phyloP scores from a whole-genome alignment of 148 eudicot genomes.

The Pouteria glomerata region DNA sequence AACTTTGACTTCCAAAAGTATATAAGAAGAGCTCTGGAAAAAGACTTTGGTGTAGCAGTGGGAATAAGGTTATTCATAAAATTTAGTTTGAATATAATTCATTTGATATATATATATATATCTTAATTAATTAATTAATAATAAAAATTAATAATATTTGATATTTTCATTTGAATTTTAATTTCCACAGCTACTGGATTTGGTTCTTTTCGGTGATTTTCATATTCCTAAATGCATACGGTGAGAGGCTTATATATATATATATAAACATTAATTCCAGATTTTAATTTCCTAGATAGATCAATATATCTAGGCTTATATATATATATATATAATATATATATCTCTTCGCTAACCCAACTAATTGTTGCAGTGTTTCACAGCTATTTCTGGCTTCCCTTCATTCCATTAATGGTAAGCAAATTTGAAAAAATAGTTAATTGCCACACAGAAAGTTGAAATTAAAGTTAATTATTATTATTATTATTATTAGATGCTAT shows the following conservation, averaged over 20 bases:
- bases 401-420: conserved; percentile 38
- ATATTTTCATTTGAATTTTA: too few species aligned
- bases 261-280: too few species aligned
- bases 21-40: conserved; percentile 33
- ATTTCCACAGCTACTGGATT: conserved; percentile 31
- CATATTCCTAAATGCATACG: conserved; percentile 45
- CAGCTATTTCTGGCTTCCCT: conserved; percentile 38
- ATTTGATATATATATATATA: too few species aligned
- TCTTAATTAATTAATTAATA: too few species aligned
- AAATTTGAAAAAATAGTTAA: not conserved
- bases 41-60: conserved; percentile 35
- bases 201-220: conserved; percentile 37
- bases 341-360: too few species aligned
- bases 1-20: conserved; percentile 39
- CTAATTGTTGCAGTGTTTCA: conserved; percentile 23
- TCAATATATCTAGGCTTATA: too few species aligned
- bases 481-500: conserved; percentile 20
- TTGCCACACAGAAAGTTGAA: too few species aligned
- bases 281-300: too few species aligned
- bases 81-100: too few species aligned
- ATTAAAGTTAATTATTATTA: not conserved
- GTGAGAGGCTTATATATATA: conserved; percentile 20
- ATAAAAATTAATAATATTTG: too few species aligned
- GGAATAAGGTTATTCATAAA: conserved; percentile 31
- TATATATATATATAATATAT: too few species aligned